phyloP scores from a whole-genome alignment of 441 rosid genomes.

The Jatropha multifida region DNA sequence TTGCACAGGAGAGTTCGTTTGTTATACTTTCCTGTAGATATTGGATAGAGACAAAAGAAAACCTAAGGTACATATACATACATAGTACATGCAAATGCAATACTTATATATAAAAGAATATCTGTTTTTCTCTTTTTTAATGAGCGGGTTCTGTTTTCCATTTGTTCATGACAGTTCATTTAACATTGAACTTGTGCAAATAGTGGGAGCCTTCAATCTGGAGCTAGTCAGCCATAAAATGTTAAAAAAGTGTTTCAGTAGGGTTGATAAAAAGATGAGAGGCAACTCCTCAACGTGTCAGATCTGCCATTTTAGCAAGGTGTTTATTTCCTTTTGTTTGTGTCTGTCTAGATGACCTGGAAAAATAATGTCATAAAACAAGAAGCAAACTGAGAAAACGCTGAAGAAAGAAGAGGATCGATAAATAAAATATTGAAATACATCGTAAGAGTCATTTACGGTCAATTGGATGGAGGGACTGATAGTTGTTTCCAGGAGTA shows the following conservation, averaged over 20 bases:
- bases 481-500: neutral
- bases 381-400: neutral
- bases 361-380: neutral
- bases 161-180: neutral
- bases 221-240: neutral
- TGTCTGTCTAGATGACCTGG: too few relatives aligned
- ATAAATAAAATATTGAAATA: too few relatives aligned
- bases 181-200: neutral
- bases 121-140: neutral
- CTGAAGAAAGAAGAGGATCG: neutral
- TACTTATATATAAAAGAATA: too few relatives aligned
- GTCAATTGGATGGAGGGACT: neutral
- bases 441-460: neutral
- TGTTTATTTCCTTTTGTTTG: neutral
- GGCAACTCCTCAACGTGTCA: neutral
- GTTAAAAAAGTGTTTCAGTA: neutral
- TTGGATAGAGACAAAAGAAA: neutral
- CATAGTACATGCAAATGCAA: too few relatives aligned
- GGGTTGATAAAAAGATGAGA: neutral
- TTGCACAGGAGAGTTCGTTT: neutral
- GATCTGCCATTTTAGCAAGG: neutral
- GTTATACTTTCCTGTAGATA: neutral
- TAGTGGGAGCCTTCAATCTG: neutral
- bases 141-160: neutral
- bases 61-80: neutral